Evolutionary conservation across 1,139 yeast species (phyloP).

Genomic region (Komagataea norvegica): DNA sequence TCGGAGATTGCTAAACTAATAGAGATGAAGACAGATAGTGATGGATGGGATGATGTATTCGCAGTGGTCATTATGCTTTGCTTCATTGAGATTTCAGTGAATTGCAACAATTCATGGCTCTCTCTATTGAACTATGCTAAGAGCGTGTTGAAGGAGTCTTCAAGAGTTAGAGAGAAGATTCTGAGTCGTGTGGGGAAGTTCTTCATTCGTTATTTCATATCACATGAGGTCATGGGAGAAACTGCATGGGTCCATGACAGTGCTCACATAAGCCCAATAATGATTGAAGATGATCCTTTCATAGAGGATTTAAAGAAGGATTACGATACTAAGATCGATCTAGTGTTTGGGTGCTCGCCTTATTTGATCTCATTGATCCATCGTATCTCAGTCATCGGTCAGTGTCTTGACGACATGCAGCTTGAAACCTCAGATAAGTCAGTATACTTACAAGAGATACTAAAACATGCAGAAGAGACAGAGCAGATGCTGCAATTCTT

Average conservation of each 20-base stretch:
- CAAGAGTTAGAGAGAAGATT: constrained; percentile 22
- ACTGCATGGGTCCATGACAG: constrained; percentile 32
- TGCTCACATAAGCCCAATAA: constrained; percentile 3
- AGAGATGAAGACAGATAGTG: constrained; percentile 21
- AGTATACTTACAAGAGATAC: constrained; percentile 23
- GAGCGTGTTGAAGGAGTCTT: constrained; percentile 29
- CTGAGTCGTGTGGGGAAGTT: constrained; percentile 30
- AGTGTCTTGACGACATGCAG: constrained; percentile 33
- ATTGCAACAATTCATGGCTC: constrained; percentile 37
- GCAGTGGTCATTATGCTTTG: constrained; percentile 37
- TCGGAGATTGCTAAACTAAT: constrained; percentile 30
- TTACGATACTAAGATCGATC: constrained; percentile 32
- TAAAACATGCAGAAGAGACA: constrained; percentile 24
- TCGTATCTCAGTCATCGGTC: constrained; percentile 34
- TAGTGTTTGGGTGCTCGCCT: constrained; percentile 38
- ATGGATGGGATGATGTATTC: constrained; percentile 37
- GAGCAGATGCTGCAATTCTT: constrained; percentile 24
- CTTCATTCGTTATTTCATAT: constrained; percentile 34
- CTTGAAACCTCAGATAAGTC: constrained; percentile 20
- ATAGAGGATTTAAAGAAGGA: constrained; percentile 32
- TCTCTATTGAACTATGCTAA: constrained; percentile 35
- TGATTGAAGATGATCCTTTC: constrained; percentile 27
- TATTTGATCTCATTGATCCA: constrained; percentile 34
- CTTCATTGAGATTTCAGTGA: constrained; percentile 36
- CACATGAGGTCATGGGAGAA: constrained; percentile 40